A percentile compares a stretch with the other conserved stretches of the same genome.
Conservation (phyloP, 2,329 filamentous ascomycete genomes). For the Trichoderma harzianum region DNA sequence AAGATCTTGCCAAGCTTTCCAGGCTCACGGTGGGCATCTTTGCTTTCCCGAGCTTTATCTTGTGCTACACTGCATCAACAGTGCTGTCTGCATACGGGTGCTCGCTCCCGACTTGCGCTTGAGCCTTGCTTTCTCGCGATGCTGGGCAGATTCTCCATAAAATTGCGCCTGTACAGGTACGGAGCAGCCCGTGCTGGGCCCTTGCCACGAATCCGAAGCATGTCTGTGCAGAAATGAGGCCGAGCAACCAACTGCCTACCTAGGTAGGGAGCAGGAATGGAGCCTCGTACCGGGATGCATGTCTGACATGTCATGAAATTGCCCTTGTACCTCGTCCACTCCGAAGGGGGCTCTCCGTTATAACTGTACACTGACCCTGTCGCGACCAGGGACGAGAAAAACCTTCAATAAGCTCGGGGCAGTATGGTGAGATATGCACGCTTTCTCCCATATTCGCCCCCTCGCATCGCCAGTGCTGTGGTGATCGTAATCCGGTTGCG, state of each 20-base stretch:
- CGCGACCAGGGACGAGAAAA: neutral
- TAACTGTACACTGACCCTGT: neutral
- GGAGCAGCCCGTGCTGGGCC: neutral
- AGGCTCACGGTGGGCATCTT: neutral
- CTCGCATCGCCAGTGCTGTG: slow-evolving; percentile 2
- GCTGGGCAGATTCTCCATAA: slow-evolving; percentile 8
- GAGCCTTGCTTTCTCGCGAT: neutral
- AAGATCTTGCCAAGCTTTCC: slow-evolving; percentile 14
- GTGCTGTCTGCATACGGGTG: neutral
- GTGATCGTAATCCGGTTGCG: neutral
- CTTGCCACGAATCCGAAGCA: slow-evolving; percentile 6
- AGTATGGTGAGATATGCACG: neutral
- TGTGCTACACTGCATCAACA: neutral
- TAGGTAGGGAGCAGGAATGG: slow-evolving; percentile 10
- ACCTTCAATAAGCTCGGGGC: neutral
- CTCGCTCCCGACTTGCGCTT: neutral
- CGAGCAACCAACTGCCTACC: neutral
- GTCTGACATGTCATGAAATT: slow-evolving; percentile 15
- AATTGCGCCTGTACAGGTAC: neutral
- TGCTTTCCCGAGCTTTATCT: neutral
- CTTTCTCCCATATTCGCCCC: neutral
- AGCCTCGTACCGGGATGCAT: slow-evolving; percentile 4
- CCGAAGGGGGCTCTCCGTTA: slow-evolving; percentile 1
- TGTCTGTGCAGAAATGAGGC: slow-evolving; percentile 2
- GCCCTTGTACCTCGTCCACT: neutral